A percentile compares a stretch with the other conserved stretches of the same genome.
Evolutionary conservation across 2,329 filamentous ascomycete species (phyloP).

Genomic region (Coleophoma crateriformis): DNA sequence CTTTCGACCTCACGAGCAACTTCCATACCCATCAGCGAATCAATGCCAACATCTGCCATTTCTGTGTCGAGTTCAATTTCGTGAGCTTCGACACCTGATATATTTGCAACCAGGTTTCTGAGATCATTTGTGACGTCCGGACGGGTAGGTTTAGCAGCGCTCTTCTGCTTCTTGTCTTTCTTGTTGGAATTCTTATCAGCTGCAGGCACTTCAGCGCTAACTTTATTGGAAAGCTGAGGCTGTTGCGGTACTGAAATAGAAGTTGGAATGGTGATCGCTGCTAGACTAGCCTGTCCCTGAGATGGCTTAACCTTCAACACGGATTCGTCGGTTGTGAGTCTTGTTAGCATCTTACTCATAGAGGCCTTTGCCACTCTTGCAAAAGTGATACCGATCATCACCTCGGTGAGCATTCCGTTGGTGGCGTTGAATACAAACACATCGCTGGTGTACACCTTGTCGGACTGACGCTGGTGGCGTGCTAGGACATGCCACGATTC

Average conservation of each 20-base stretch:
- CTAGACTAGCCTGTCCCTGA: not conserved
- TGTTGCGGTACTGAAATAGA: not conserved
- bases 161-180: conserved; percentile 17
- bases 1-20: conserved; percentile 34
- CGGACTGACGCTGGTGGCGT: conserved; percentile 16
- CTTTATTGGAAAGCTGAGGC: not conserved
- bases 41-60: conserved; percentile 40
- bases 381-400: conserved; percentile 29
- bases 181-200: not conserved
- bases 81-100: conserved; percentile 28
- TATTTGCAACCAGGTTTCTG: conserved; percentile 16
- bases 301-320: not conserved
- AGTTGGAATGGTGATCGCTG: not conserved
- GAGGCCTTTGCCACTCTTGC: conserved; percentile 18
- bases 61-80: conserved; percentile 31
- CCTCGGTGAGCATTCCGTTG: conserved; percentile 23
- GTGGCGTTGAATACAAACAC: conserved; percentile 29
- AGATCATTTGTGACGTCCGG: not conserved
- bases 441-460: conserved; percentile 25
- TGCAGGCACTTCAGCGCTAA: not conserved
- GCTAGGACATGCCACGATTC: conserved; percentile 25
- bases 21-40: conserved; percentile 45
- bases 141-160: conserved; percentile 4
- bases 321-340: conserved; percentile 11
- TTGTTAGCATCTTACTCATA: conserved; percentile 25